These are phyloP conservation scores for Iodosphaeria phyllophila DNA, from an alignment of 2,329 filamentous ascomycete genomes.

Conservation along the genomic window DNA sequence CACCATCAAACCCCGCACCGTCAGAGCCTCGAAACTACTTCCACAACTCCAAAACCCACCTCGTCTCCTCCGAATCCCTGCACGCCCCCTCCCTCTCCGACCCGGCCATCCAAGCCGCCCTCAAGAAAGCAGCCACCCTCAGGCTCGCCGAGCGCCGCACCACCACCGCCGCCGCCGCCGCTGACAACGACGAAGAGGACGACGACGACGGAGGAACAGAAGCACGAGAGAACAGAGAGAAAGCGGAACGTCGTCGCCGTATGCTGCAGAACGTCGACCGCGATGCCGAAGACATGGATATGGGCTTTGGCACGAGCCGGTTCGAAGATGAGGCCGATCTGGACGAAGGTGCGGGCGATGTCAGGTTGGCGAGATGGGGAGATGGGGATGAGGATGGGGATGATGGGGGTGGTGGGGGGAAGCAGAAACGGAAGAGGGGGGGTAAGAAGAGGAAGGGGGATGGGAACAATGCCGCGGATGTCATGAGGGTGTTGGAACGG, in stretches of 20 bases:
- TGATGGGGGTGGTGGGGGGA: slow-evolving; percentile 21
- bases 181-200: slow-evolving; percentile 18
- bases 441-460: slow-evolving; percentile 63
- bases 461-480: slow-evolving; percentile 60
- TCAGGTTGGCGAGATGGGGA: slow-evolving; percentile 52
- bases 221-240: slow-evolving; percentile 31
- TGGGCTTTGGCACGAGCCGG: slow-evolving; percentile 81
- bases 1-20: slow-evolving; percentile 18
- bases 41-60: slow-evolving; percentile 33
- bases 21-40: slow-evolving; percentile 39
- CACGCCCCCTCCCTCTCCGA: slow-evolving; percentile 45
- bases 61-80: slow-evolving; percentile 31
- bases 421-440: slow-evolving; percentile 47
- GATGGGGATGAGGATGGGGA: slow-evolving; percentile 31
- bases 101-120: slow-evolving; percentile 61
- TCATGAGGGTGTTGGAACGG: slow-evolving; percentile 58
- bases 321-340: slow-evolving; percentile 78
- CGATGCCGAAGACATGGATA: slow-evolving; percentile 79
- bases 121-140: slow-evolving; percentile 66
- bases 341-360: slow-evolving; percentile 40
- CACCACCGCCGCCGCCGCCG: slow-evolving; percentile 22
- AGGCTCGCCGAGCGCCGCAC: too few species aligned
- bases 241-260: slow-evolving; percentile 50
- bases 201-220: slow-evolving; percentile 22
- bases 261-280: slow-evolving; percentile 59